Evolutionary conservation across 2,329 filamentous ascomycete species (phyloP).

Genomic region (Aspergillus uvarum): DNA sequence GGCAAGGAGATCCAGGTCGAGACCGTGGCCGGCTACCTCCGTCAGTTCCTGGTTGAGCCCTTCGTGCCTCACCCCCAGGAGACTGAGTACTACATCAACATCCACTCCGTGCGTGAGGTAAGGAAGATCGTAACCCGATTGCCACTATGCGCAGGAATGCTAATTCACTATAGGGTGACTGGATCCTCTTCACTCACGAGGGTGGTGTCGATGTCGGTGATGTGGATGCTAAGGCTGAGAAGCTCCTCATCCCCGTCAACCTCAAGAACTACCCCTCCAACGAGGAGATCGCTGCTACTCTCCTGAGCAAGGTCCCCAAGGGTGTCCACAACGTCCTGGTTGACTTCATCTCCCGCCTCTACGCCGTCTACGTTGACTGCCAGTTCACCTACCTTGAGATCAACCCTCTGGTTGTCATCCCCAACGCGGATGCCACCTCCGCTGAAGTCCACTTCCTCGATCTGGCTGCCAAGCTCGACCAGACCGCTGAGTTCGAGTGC

Average conservation of each 20-base stretch:
- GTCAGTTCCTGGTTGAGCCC: conserved; percentile 96
- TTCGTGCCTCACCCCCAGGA: conserved; percentile 94
- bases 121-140: conserved; percentile 46
- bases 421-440: conserved; percentile 86
- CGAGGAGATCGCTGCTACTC: conserved; percentile 78
- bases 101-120: conserved; percentile 99
- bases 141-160: conserved; percentile 26
- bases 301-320: conserved; percentile 90
- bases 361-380: conserved; percentile 98
- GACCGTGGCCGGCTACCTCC: conserved; percentile 80
- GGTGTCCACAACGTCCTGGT: conserved; percentile 97
- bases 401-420: conserved; percentile 97
- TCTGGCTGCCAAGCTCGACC: conserved; percentile 96
- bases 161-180: conserved; percentile 71
- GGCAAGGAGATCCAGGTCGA: conserved; percentile 93
- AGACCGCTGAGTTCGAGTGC: conserved; percentile 99
- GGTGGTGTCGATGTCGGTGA: conserved; percentile 99
- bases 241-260: conserved; percentile 95
- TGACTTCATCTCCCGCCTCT: conserved; percentile 97
- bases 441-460: conserved; percentile 97
- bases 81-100: conserved; percentile 99
- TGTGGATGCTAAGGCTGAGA: conserved; percentile 98
- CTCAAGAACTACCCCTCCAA: conserved; percentile 93
- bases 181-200: conserved; percentile 99
- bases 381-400: conserved; percentile 99